Percentiles rank a stretch among this genome's conserved stretches.
Conservation (phyloP, 192 early-diverging fungal genomes). For the Coemansia sp. region DNA sequence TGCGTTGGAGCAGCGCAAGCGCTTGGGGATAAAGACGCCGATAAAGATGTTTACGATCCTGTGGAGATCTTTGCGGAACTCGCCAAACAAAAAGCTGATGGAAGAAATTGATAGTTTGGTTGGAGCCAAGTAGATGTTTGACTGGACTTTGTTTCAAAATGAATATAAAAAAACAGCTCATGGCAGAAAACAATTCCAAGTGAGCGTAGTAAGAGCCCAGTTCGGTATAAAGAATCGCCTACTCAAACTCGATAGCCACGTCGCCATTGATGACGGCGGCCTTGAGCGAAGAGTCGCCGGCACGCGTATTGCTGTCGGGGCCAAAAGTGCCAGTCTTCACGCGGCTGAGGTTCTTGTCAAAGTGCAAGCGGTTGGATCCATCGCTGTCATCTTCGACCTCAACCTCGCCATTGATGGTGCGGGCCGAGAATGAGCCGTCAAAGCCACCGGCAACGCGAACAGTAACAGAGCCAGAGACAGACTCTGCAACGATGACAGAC, state of each 20-base stretch:
- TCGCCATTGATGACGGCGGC: constrained; percentile 42
- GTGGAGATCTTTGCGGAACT: constrained; percentile 39
- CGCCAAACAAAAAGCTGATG: constrained; percentile 30
- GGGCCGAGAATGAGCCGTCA: constrained; percentile 41
- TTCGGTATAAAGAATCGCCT: constrained; percentile 1
- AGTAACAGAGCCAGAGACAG: constrained; percentile 37
- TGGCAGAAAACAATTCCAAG: background rate
- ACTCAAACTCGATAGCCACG: constrained; percentile 46
- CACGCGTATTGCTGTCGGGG: constrained; percentile 26
- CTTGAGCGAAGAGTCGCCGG: constrained; percentile 33
- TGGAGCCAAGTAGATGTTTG: constrained; percentile 6
- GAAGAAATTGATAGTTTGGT: constrained; percentile 46
- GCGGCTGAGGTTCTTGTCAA: constrained; percentile 45
- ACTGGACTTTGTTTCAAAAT: background rate
- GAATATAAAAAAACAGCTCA: background rate
- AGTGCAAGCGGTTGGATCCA: constrained; percentile 53
- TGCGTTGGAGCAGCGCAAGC: constrained; percentile 7
- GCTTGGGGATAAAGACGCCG: constrained; percentile 16
- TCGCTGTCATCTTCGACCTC: constrained; percentile 53
- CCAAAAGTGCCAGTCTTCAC: constrained; percentile 50
- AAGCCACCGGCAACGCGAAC: constrained; percentile 49
- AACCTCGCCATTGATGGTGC: constrained; percentile 35
- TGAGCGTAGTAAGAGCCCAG: background rate
- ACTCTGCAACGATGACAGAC: constrained; percentile 33
- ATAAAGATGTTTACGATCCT: constrained; percentile 44